These are phyloP conservation scores for Kentomonas sorsogonicus DNA, from an alignment of 208 protist genomes.

Conservation along the genomic window DNA sequence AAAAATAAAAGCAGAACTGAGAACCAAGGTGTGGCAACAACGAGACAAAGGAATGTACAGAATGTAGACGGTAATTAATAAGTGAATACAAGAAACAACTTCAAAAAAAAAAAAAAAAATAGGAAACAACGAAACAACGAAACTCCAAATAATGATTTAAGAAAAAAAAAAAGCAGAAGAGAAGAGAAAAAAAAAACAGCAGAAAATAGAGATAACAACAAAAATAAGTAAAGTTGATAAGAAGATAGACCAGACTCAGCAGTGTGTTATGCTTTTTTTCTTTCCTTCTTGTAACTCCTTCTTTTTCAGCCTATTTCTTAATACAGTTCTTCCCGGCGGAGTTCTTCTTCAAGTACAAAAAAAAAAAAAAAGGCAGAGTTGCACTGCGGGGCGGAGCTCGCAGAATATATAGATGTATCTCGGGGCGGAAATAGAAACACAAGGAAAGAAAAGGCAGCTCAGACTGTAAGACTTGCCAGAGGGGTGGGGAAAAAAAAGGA, in stretches of 20 bases:
- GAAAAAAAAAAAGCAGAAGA: conserved; percentile 1
- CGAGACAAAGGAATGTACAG: not conserved
- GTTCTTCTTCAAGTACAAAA: too few relatives aligned
- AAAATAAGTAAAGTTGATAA: not conserved
- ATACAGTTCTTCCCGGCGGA: too few relatives aligned
- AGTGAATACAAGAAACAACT: not conserved
- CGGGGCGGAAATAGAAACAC: too few relatives aligned
- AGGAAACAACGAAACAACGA: not conserved
- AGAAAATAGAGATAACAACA: not conserved
- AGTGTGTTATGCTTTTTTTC: conserved; percentile 2
- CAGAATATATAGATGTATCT: too few relatives aligned
- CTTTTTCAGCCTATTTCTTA: too few relatives aligned
- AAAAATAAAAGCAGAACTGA: not conserved
- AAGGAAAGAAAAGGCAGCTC: too few relatives aligned
- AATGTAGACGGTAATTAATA: not conserved
- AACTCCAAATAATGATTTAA: conserved; percentile 6
- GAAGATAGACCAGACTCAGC: conserved; percentile 5
- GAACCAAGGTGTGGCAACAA: too few relatives aligned
- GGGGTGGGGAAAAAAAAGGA: too few relatives aligned
- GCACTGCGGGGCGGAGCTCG: too few relatives aligned
- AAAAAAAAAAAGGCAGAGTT: conserved; percentile 1
- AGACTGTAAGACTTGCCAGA: too few relatives aligned
- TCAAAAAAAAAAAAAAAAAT: not conserved
- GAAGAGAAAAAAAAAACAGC: conserved; percentile 6
- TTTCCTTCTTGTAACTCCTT: conserved; percentile 1